These are phyloP conservation scores for Aphanomyces astaci DNA, from an alignment of 352 stramenopile genomes.

Conservation along the genomic window DNA sequence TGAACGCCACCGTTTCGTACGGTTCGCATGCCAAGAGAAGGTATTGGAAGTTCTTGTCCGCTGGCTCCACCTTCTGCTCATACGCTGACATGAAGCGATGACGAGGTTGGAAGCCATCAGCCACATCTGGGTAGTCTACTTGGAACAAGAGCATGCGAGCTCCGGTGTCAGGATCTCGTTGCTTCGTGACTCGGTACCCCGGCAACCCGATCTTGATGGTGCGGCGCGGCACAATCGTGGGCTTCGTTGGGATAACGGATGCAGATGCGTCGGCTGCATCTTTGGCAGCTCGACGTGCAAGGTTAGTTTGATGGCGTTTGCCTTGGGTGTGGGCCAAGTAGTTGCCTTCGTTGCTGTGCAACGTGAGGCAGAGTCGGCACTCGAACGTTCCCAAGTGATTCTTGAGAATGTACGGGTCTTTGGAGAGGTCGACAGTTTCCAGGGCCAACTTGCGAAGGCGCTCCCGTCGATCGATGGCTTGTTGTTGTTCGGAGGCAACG, in stretches of 20 bases:
- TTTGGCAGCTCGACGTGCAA: conserved; percentile 87
- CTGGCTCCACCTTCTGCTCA: conserved; percentile 96
- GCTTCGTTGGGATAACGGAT: conserved; percentile 15
- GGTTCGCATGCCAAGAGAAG: conserved; percentile 97
- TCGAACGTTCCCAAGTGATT: conserved; percentile 99
- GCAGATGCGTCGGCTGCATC: conserved; percentile 44
- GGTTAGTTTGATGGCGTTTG: conserved; percentile 97
- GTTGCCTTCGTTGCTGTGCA: conserved; percentile 99
- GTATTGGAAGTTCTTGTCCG: conserved; percentile 94
- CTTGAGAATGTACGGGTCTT: conserved; percentile 99
- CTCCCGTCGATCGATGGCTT: conserved; percentile 92
- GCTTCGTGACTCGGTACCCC: conserved; percentile 97
- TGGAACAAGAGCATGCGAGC: conserved; percentile 89
- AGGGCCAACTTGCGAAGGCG: conserved; percentile 95
- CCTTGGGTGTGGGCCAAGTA: conserved; percentile 99
- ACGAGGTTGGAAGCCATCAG: conserved; percentile 88
- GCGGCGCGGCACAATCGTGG: conserved; percentile 35
- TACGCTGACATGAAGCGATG: conserved; percentile 99
- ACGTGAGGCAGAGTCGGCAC: conserved; percentile 98
- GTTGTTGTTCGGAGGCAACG: conserved; percentile 66
- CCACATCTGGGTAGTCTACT: conserved; percentile 95
- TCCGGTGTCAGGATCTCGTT: conserved; percentile 71
- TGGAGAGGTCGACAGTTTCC: conserved; percentile 97
- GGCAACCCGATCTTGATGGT: conserved; percentile 94
- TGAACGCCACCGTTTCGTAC: conserved; percentile 99